These are phyloP conservation scores for Xylariaceae sp. DNA, from an alignment of 2,329 filamentous ascomycete genomes.

Conservation along the genomic window DNA sequence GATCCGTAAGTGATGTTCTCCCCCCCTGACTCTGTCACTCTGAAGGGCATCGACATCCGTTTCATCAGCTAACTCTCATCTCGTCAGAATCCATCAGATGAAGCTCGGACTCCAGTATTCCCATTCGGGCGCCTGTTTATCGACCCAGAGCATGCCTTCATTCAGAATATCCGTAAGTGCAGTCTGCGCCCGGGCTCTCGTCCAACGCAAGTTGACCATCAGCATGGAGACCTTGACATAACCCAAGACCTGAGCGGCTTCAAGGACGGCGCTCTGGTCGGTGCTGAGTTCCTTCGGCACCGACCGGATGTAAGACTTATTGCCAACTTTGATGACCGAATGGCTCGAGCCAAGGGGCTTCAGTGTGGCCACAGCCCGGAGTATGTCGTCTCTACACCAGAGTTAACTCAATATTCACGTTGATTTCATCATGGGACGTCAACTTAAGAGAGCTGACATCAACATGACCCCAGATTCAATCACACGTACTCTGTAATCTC, in stretches of 20 bases:
- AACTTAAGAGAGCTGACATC: not conserved
- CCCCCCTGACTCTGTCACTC: not conserved
- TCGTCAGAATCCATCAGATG: conserved; percentile 40
- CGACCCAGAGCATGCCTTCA: conserved; percentile 90
- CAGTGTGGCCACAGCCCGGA: conserved; percentile 81
- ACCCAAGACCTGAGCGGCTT: conserved; percentile 83
- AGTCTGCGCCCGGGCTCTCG: conserved; percentile 75
- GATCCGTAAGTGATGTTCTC: not conserved
- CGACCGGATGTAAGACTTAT: conserved; percentile 81
- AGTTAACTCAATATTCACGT: conserved; percentile 11
- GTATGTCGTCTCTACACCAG: conserved; percentile 69
- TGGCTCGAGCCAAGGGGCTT: conserved; percentile 85
- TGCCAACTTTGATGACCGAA: conserved; percentile 75
- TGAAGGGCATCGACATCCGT: not conserved
- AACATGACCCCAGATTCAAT: not conserved
- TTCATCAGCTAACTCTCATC: conserved; percentile 21
- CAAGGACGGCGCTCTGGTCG: conserved; percentile 87
- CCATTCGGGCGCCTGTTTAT: conserved; percentile 75
- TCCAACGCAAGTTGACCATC: conserved; percentile 80
- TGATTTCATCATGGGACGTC: not conserved
- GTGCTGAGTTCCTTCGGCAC: conserved; percentile 93
- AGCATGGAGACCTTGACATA: conserved; percentile 89
- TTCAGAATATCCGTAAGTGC: conserved; percentile 85
- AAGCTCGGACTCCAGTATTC: conserved; percentile 91
- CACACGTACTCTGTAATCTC: conserved; percentile 67